Conservation (phyloP, 1,139 yeast species). For the Pichia sp. region DNA sequence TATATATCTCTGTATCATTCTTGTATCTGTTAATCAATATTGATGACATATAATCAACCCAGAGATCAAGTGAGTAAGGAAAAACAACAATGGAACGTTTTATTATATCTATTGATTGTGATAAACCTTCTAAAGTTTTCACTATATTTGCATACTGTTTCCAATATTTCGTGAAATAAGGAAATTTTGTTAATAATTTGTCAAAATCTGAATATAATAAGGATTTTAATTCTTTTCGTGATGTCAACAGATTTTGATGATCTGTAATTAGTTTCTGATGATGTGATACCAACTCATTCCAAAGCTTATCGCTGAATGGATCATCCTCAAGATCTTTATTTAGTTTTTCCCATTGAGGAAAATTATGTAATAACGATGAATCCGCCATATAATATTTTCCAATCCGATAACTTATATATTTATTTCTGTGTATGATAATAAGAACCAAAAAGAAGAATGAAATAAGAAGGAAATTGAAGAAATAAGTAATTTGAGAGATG, state of each 20-base stretch:
- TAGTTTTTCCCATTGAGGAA: slow-evolving; percentile 26
- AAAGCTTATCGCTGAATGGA: slow-evolving; percentile 18
- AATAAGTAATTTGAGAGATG: too few species aligned
- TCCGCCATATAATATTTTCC: slow-evolving; percentile 4
- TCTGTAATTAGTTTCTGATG: slow-evolving; percentile 23
- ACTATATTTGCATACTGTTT: slow-evolving; percentile 48
- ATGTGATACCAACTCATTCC: slow-evolving; percentile 21
- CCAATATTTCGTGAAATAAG: slow-evolving; percentile 57
- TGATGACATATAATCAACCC: slow-evolving; percentile 59
- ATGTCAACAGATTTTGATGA: slow-evolving; percentile 15
- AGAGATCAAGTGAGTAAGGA: slow-evolving; percentile 55
- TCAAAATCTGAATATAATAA: slow-evolving; percentile 32
- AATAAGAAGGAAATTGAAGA: too few species aligned
- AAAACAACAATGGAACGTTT: slow-evolving; percentile 42
- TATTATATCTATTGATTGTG: slow-evolving; percentile 42
- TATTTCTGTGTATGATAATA: neutral
- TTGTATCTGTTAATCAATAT: slow-evolving; percentile 34
- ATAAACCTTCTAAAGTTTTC: slow-evolving; percentile 48
- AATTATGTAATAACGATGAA: slow-evolving; percentile 13
- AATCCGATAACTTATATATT: too few species aligned
- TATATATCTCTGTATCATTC: slow-evolving; percentile 31
- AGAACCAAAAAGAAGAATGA: too few species aligned
- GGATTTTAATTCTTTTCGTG: slow-evolving; percentile 12
- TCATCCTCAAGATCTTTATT: slow-evolving; percentile 19
- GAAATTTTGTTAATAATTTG: slow-evolving; percentile 44